These are phyloP conservation scores for Irpex sp. DNA, from an alignment of 1,284 basidiomycete species.

Conservation along the genomic window DNA sequence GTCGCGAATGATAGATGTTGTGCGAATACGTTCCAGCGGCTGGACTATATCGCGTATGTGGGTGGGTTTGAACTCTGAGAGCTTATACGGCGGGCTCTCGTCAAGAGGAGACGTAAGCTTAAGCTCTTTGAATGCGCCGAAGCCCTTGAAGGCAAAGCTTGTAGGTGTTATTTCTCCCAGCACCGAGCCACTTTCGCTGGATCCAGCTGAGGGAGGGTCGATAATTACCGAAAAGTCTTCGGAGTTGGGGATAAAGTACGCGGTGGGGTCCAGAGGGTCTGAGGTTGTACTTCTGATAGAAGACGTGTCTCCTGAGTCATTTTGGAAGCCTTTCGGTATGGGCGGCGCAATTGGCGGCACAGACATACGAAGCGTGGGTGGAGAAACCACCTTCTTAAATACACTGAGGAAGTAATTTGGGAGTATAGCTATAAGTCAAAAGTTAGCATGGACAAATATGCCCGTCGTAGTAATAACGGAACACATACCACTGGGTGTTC, in stretches of 20 bases:
- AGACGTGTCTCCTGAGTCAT: constrained; percentile 22
- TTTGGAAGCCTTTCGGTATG: constrained; percentile 55
- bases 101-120: background rate
- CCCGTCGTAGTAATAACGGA: too few species aligned
- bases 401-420: constrained; percentile 75
- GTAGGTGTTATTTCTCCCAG: background rate
- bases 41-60: background rate
- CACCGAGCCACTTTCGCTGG: background rate
- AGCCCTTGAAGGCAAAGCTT: background rate
- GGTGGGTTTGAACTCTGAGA: background rate
- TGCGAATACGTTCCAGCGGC: background rate
- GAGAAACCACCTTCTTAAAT: constrained; percentile 67
- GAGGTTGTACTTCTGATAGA: constrained; percentile 15
- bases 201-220: background rate
- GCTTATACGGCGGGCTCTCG: background rate
- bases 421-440: constrained; percentile 55
- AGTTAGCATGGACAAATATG: too few species aligned
- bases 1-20: background rate
- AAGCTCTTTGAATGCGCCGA: background rate
- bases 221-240: background rate
- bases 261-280: constrained; percentile 16
- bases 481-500: constrained; percentile 29
- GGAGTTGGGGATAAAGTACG: constrained; percentile 11
- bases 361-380: constrained; percentile 67
- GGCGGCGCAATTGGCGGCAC: constrained; percentile 72